Evolutionary conservation across 352 stramenopile genomes (phyloP).

Genomic region (Phytophthora capsici): DNA sequence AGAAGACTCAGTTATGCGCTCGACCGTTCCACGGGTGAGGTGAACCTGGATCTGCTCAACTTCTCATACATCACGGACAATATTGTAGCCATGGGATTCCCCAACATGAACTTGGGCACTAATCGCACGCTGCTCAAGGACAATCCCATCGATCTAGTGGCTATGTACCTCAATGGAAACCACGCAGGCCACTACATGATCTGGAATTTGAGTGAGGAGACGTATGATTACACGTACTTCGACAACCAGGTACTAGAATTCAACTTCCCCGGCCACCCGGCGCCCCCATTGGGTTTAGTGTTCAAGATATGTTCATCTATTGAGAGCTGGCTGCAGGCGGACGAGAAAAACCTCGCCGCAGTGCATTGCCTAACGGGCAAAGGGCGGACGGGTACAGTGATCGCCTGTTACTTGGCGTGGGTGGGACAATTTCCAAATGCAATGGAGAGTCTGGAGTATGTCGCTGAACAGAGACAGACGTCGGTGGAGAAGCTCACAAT

Average conservation of each 20-base stretch:
- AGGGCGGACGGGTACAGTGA: conserved; percentile 93
- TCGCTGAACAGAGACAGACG: conserved; percentile 88
- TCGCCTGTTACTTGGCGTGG: conserved; percentile 97
- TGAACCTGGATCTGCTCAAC: conserved; percentile 90
- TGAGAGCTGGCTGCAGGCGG: conserved; percentile 96
- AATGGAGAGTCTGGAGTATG: conserved; percentile 94
- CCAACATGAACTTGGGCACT: conserved; percentile 82
- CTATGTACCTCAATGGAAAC: conserved; percentile 94
- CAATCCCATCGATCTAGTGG: conserved; percentile 92
- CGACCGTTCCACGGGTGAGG: conserved; percentile 76
- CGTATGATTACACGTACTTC: conserved; percentile 95
- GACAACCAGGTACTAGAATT: conserved; percentile 97
- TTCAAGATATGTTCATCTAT: conserved; percentile 98
- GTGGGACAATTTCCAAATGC: conserved; percentile 92
- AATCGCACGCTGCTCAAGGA: conserved; percentile 83
- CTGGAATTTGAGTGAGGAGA: conserved; percentile 98
- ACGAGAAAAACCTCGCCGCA: conserved; percentile 95
- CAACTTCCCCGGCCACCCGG: conserved; percentile 97
- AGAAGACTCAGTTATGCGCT: conserved; percentile 79
- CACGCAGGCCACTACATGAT: conserved; percentile 98
- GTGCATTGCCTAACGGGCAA: conserved; percentile 98
- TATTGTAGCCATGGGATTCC: conserved; percentile 93
- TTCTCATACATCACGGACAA: conserved; percentile 92
- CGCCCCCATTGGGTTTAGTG: conserved; percentile 95
- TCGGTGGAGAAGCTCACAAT: conserved; percentile 95